Evolutionary conservation across 441 rosid species (phyloP).

Genomic region (Populus hybrid): DNA sequence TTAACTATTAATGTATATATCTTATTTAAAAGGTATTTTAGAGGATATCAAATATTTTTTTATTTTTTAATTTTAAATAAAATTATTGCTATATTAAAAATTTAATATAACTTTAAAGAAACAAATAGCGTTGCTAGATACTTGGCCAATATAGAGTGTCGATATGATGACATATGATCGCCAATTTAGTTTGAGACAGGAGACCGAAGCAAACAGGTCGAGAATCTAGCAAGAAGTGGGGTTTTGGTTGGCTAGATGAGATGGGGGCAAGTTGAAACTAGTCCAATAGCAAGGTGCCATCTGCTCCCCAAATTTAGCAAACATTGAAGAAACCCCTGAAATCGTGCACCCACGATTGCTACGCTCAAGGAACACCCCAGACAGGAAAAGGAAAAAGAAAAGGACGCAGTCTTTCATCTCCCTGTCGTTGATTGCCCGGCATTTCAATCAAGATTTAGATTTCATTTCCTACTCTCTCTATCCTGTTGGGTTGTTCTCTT

Average conservation of each 20-base stretch:
- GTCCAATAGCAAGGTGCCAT: background rate
- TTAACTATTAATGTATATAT: too few relatives aligned
- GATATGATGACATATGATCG: background rate
- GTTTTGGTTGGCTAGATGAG: background rate
- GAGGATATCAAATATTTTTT: too few relatives aligned
- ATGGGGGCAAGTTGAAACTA: background rate
- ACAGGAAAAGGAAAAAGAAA: background rate
- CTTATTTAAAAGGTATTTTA: too few relatives aligned
- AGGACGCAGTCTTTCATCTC: background rate
- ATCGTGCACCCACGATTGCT: constrained; percentile 55
- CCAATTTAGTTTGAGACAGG: background rate
- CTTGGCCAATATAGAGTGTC: background rate
- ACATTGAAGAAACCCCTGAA: constrained; percentile 23
- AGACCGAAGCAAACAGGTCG: background rate
- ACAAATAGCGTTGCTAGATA: too few relatives aligned
- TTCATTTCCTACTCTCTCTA: constrained; percentile 7
- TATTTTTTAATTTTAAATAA: too few relatives aligned
- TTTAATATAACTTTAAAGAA: too few relatives aligned
- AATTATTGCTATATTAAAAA: too few relatives aligned
- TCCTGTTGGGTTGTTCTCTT: background rate
- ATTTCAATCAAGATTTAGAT: constrained; percentile 2
- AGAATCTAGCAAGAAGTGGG: background rate
- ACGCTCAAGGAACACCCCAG: constrained; percentile 47
- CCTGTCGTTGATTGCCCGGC: too few relatives aligned
- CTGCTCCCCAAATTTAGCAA: background rate